A percentile compares a stretch with the other conserved stretches of the same genome.
phyloP scores from a whole-genome alignment of 257 asterid genomes.

The Solanum habrochaites region DNA sequence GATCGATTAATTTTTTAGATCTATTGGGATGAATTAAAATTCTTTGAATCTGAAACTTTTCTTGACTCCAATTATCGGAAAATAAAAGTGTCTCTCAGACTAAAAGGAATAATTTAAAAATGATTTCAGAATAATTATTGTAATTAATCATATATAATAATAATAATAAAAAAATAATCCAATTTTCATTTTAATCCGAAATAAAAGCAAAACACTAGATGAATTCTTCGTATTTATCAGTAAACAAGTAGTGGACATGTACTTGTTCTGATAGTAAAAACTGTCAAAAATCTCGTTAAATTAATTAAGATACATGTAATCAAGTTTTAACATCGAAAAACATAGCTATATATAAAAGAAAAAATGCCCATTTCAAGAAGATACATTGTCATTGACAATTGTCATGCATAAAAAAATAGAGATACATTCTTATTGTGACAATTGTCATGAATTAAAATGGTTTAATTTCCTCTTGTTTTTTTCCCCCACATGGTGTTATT shows the following conservation, averaged over 20 bases:
- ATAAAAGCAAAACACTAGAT: neutral
- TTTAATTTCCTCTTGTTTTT: neutral
- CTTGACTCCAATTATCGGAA: neutral
- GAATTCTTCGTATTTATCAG: neutral
- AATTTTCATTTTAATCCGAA: neutral
- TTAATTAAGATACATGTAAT: fast-evolving
- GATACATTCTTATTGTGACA: neutral
- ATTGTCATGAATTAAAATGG: constrained; percentile 1
- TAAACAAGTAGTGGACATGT: neutral
- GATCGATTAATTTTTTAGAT: neutral
- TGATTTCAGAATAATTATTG: neutral
- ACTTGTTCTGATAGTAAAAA: neutral
- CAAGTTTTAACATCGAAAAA: fast-evolving
- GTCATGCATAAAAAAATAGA: neutral
- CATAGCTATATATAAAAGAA: neutral
- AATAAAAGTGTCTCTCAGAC: neutral
- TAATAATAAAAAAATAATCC: neutral
- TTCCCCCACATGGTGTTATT: neutral
- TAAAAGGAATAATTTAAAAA: neutral
- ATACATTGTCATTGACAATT: neutral
- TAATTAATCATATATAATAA: neutral
- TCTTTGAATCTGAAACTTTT: neutral
- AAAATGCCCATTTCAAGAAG: neutral
- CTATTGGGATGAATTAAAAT: neutral
- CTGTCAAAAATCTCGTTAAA: neutral